These are phyloP conservation scores for Cyclocybe aegerita DNA, from an alignment of 768 basidiomycete genomes.

Conservation along the genomic window DNA sequence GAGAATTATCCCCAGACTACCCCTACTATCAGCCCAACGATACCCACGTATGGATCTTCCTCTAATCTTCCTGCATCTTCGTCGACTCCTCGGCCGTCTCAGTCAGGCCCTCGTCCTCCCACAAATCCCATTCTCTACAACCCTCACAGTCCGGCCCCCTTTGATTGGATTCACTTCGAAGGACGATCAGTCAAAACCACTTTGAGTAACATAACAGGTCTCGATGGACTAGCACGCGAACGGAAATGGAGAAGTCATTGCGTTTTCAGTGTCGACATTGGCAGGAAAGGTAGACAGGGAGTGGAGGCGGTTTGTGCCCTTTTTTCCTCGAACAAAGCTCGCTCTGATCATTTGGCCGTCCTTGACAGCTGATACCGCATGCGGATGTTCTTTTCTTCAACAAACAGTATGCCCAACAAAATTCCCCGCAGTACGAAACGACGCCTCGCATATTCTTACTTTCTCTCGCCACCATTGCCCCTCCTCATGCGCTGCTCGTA, in stretches of 20 bases:
- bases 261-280: slow-evolving; percentile 79
- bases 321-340: not conserved
- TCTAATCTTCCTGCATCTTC: slow-evolving; percentile 33
- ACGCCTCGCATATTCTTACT: slow-evolving; percentile 78
- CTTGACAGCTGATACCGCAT: slow-evolving; percentile 69
- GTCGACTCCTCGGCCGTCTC: slow-evolving; percentile 29
- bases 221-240: slow-evolving; percentile 82
- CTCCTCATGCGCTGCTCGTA: slow-evolving; percentile 77
- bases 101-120: slow-evolving; percentile 30
- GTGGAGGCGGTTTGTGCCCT: slow-evolving; percentile 67
- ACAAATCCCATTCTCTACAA: slow-evolving; percentile 34
- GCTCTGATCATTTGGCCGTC: slow-evolving; percentile 2
- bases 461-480: slow-evolving; percentile 63
- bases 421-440: slow-evolving; percentile 55
- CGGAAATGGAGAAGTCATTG: slow-evolving; percentile 82
- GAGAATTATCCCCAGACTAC: slow-evolving; percentile 64
- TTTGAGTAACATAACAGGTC: slow-evolving; percentile 70
- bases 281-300: slow-evolving; percentile 71
- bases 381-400: slow-evolving; percentile 83
- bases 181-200: slow-evolving; percentile 81
- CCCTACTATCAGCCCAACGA: slow-evolving; percentile 26
- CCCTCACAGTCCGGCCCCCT: slow-evolving; percentile 68
- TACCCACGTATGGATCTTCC: slow-evolving; percentile 29
- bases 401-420: slow-evolving; percentile 66
- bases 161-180: slow-evolving; percentile 88